Evolutionary conservation across 176 grass and related monocot genomes (phyloP).

Genomic region (Puccinellia tenuiflora): DNA sequence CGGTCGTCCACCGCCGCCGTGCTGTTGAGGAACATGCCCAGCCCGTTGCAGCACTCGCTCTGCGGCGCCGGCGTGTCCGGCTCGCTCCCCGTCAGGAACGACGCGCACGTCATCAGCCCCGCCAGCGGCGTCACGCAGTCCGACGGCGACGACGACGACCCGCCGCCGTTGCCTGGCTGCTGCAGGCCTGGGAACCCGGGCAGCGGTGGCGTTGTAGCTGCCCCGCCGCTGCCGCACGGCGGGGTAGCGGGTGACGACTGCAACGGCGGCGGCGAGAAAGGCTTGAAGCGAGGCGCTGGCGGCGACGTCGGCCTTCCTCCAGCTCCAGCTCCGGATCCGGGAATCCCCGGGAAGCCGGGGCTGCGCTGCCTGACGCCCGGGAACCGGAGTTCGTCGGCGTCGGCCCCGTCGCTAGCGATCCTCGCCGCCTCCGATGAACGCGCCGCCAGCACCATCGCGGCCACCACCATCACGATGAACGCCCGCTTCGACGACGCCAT

Average conservation of each 20-base stretch:
- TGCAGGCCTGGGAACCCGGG: constrained; percentile 30
- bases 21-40: constrained; percentile 33
- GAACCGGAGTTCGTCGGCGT: not conserved
- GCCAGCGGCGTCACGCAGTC: constrained; percentile 50
- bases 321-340: not conserved
- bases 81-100: constrained; percentile 39
- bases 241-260: not conserved
- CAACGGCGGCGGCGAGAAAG: not conserved
- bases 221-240: not conserved
- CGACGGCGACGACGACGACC: constrained; percentile 7
- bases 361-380: not conserved
- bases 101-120: constrained; percentile 41
- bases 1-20: not conserved
- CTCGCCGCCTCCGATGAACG: not conserved
- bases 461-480: not conserved
- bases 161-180: not conserved
- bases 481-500: not conserved
- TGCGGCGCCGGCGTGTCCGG: constrained; percentile 32
- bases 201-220: not conserved
- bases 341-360: constrained; percentile 22
- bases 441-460: not conserved
- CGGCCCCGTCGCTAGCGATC: not conserved
- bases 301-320: not conserved
- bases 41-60: constrained; percentile 38
- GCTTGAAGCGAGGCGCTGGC: not conserved